A percentile compares a stretch with the other conserved stretches of the same genome.
These are phyloP conservation scores for Penicillium polonicum DNA, from an alignment of 2,329 filamentous ascomycete species.

Conservation along the genomic window DNA sequence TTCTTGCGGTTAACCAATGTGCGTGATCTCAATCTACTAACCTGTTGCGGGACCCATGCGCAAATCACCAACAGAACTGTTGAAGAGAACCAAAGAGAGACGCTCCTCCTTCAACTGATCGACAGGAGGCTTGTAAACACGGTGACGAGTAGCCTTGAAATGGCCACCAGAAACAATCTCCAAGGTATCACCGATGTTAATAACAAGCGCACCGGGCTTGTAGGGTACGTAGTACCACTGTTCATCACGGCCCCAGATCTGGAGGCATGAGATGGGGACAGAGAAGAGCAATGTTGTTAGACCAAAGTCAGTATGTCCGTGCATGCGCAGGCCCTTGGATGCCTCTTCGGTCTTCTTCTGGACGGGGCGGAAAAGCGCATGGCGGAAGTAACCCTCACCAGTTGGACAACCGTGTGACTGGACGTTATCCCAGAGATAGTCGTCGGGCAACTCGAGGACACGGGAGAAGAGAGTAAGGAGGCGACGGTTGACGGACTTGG, in stretches of 20 bases:
- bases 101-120: slow-evolving; percentile 35
- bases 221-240: slow-evolving; percentile 49
- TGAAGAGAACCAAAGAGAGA: slow-evolving; percentile 45
- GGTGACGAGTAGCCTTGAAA: slow-evolving; percentile 49
- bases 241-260: slow-evolving; percentile 47
- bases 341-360: slow-evolving; percentile 38
- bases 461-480: slow-evolving; percentile 44
- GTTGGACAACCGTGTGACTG: slow-evolving; percentile 46
- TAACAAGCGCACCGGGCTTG: slow-evolving; percentile 49
- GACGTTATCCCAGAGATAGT: slow-evolving; percentile 47
- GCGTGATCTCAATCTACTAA: slow-evolving; percentile 8
- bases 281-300: slow-evolving; percentile 49
- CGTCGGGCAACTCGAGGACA: slow-evolving; percentile 47
- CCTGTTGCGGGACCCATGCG: slow-evolving; percentile 44
- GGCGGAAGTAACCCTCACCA: slow-evolving; percentile 49
- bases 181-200: slow-evolving; percentile 50
- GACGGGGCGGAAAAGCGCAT: slow-evolving; percentile 45
- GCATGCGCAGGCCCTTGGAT: slow-evolving; percentile 42
- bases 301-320: slow-evolving; percentile 52
- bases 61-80: slow-evolving; percentile 48
- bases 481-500: slow-evolving; percentile 49
- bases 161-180: slow-evolving; percentile 50
- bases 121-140: slow-evolving; percentile 45
- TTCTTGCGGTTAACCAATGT: background rate
- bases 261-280: slow-evolving; percentile 49